Conservation (phyloP, 1,284 basidiomycete species). For the Ganoderma multipileum region DNA sequence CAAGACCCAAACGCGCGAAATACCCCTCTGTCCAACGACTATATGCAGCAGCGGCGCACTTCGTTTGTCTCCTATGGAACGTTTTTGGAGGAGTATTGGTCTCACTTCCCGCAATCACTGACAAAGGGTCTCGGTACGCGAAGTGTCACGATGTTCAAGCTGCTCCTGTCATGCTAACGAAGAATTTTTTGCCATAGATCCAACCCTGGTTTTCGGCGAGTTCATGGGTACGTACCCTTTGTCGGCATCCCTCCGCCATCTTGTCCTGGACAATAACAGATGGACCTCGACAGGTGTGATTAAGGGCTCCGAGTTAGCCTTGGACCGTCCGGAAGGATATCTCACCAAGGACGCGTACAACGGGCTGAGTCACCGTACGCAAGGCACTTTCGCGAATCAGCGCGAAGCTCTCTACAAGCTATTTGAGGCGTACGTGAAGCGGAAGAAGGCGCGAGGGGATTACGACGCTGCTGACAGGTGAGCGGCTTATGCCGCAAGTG, state of each 20-base stretch:
- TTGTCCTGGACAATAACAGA: neutral
- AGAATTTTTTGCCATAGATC: slow-evolving; percentile 47
- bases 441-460: slow-evolving; percentile 53
- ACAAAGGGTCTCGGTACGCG: slow-evolving; percentile 61
- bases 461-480: slow-evolving; percentile 72
- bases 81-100: slow-evolving; percentile 68
- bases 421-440: slow-evolving; percentile 59
- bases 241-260: neutral
- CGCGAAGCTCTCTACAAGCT: slow-evolving; percentile 59
- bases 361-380: slow-evolving; percentile 54
- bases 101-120: slow-evolving; percentile 61
- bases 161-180: neutral
- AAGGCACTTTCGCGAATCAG: slow-evolving; percentile 60
- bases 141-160: neutral
- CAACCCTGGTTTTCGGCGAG: slow-evolving; percentile 71
- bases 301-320: slow-evolving; percentile 65
- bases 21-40: slow-evolving; percentile 32
- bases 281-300: slow-evolving; percentile 58
- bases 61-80: slow-evolving; percentile 54
- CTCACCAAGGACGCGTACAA: slow-evolving; percentile 55
- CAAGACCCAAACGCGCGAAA: slow-evolving; percentile 7
- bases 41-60: slow-evolving; percentile 34
- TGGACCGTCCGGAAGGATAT: slow-evolving; percentile 43
- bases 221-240: slow-evolving; percentile 56
- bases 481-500: slow-evolving; percentile 4